Base-by-base conservation (phyloP, 2,329 filamentous ascomycete genomes). In the Colletotrichum agaves region DNA sequence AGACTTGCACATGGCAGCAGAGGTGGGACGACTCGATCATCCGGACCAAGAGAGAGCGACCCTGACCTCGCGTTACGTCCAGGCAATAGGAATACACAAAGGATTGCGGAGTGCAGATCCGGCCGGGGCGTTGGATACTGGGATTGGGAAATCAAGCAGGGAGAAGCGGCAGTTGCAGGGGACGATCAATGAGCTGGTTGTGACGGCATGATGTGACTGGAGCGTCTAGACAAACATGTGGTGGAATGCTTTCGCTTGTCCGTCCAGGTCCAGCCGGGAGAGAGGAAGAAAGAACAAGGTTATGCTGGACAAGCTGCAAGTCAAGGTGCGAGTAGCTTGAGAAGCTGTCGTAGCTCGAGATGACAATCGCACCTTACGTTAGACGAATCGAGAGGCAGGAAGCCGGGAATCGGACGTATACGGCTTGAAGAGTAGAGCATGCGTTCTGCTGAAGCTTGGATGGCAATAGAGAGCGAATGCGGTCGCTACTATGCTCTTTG, bases 201-300 rank as follows among this genome's bases (percentile, higher is more conserved):
- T 44, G 35, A 65, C 61, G 61, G 47, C 65, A 60, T 60, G 53
- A 68, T 56, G 65, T 68, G 55, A 68, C 65, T 68, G 61, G 65
- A 68, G 65, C 65, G 65, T 68, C 53, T 68, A 68, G 47, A 64
- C 47, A 61, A 68, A 65, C 61, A 65, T 68, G 65, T 55, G 55
- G 55, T 60, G 65, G 52, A 60, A 68, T 68, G 47, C 65, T 65
- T 55, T 49, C 47, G 61, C 55, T 58, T 64, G 31, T 23, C 53
- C 23, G 63, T 55, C 60, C 35, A 56, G 44, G 46, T 27, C 58
- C 44, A 61, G 58, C 21, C 41, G 35, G 52, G 44, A 27, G 19
- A 41, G 61, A 50, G 33, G 12, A 19, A 53, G 31, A 53, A 60
- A 56, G 41, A 23, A 56, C 44, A 59, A 37, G 53, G 33, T 43